Evolutionary conservation across 2,329 filamentous ascomycete genomes (phyloP).

Genomic region (Diaporthe ilicicola): DNA sequence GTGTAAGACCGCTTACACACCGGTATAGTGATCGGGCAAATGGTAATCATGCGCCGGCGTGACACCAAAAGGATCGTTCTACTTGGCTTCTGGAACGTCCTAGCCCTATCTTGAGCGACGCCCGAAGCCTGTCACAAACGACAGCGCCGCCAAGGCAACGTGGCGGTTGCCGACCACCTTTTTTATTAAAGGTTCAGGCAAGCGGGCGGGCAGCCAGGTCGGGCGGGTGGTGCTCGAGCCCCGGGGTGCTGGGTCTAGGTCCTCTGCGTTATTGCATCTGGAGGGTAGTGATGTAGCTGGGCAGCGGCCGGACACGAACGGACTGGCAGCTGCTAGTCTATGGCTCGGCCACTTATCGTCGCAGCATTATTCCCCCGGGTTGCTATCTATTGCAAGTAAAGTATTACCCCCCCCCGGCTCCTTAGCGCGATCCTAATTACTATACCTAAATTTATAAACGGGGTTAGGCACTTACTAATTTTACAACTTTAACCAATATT

Average conservation of each 20-base stretch:
- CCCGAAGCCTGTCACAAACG: constrained; percentile 6
- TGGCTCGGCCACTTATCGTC: constrained; percentile 14
- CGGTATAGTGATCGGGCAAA: neutral
- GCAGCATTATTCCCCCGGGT: neutral
- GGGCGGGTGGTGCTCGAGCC: neutral
- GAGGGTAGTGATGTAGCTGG: neutral
- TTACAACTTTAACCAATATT: too few species aligned
- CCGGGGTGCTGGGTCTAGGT: neutral
- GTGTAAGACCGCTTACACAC: constrained; percentile 23
- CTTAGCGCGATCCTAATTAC: too few species aligned
- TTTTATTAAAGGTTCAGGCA: too few species aligned
- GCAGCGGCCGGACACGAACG: neutral
- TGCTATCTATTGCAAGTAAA: too few species aligned
- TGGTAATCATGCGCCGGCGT: constrained; percentile 4
- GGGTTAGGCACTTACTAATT: too few species aligned
- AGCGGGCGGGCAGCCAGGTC: neutral
- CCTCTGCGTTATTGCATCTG: neutral
- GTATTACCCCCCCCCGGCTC: too few species aligned
- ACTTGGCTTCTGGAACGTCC: constrained; percentile 21
- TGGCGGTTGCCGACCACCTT: constrained; percentile 2
- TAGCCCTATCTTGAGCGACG: constrained; percentile 7
- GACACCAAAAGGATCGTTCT: constrained; percentile 3
- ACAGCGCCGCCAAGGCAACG: neutral
- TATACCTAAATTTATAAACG: too few species aligned
- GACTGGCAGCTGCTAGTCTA: neutral